Evolutionary conservation across 2,329 filamentous ascomycete species (phyloP).

Genomic region (Fusarium verticillioides): DNA sequence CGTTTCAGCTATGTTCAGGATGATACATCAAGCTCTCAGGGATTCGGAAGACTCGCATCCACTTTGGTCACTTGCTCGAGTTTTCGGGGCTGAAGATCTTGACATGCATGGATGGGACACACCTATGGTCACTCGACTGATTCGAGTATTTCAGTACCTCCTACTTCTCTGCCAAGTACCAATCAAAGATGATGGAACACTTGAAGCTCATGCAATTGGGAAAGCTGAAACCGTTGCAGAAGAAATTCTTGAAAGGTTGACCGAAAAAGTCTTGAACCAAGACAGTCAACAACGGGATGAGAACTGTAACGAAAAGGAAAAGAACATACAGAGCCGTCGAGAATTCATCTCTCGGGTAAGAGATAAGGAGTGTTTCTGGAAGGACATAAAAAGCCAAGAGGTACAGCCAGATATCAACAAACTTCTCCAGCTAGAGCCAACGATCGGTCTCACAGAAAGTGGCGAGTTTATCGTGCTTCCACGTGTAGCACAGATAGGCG

Average conservation of each 20-base stretch:
- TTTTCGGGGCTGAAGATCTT: not conserved
- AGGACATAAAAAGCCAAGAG: rapidly evolving
- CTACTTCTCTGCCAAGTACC: rapidly evolving
- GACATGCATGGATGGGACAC: not conserved
- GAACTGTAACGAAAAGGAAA: rapidly evolving
- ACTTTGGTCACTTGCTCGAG: not conserved
- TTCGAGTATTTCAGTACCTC: not conserved
- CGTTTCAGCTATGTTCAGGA: not conserved
- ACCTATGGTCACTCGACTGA: not conserved
- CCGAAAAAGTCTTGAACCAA: not conserved
- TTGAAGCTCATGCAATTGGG: not conserved
- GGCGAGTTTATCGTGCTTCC: not conserved
- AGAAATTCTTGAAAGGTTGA: not conserved
- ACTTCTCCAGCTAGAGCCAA: too few species aligned
- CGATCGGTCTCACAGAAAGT: not conserved
- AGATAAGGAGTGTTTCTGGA: rapidly evolving
- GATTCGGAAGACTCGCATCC: not conserved
- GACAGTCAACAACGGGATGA: not conserved
- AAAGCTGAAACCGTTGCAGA: not conserved
- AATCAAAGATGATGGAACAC: rapidly evolving
- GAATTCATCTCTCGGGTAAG: not conserved
- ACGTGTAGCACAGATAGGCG: not conserved
- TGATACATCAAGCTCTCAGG: rapidly evolving
- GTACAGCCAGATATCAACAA: not conserved
- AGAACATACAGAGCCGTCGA: rapidly evolving